Base-by-base conservation (phyloP, 208 protist species). In the Wallacemonas sp. region DNA sequence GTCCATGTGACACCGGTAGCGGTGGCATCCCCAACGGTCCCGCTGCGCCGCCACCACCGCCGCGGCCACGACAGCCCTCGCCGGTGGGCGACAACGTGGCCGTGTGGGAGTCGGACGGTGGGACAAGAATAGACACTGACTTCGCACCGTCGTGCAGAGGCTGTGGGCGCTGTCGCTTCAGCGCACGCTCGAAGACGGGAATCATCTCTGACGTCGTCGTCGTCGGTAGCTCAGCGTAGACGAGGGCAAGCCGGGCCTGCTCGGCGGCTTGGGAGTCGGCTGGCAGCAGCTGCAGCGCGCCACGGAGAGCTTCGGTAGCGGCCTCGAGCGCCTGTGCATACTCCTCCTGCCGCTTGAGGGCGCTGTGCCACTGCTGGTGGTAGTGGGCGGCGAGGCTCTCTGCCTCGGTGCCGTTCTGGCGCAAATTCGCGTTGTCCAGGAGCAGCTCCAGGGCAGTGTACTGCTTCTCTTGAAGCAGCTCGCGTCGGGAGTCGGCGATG, bases 311-410 rank as follows among this genome's bases (percentile, higher is more conserved):
- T 0, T 67, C 69, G 17, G 80, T 68, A 30, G 81, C 88, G 27
- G 73, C 67, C 60, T 67, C 68, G 2, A 94, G 63, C 42, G 88
- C 82, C 48, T 91, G 71, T 3, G 57, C 69, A 64, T 91, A 94
- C 65, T 94, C 88, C n/a, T 66, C 71, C 52, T 85, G 70, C 22
- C 72, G 67, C 30, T 80, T 79, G 32, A 74, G 65, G 27, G 78
- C 60, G 19, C 53, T 66, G 39, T 81, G 81, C 42, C 76, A 86
- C 55, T 91, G 66, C 37, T 94, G 88, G 54, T 91, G 83, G 67
- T 91, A 94, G 52, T 91, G 76, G 21, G 88, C 83, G 39, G 88
- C 88, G 17, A 94, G 75, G 29, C 79, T 83, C 73, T 94, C 88
- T 19, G 88, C 88, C 67, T 94, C 88, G 22, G 82, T 91, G 73